These are phyloP conservation scores for Stachybotrys chlorohalonatus DNA, from an alignment of 2,329 filamentous ascomycete species.

Conservation along the genomic window DNA sequence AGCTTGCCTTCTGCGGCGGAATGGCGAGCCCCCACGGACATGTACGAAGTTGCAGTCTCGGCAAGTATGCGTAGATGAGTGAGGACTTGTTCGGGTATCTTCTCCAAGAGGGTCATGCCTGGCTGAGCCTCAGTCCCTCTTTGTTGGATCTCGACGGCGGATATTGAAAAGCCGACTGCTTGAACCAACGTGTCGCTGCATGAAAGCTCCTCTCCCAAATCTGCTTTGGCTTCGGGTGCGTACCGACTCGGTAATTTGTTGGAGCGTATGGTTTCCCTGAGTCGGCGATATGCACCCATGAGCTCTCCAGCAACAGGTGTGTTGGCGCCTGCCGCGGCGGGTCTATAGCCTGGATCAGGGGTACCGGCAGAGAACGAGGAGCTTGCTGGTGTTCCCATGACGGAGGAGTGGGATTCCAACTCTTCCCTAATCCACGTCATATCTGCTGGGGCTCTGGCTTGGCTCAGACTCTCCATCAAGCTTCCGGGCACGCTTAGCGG, in stretches of 20 bases:
- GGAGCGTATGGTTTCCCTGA: constrained; percentile 47
- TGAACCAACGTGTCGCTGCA: constrained; percentile 52
- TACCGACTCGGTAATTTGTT: constrained; percentile 40
- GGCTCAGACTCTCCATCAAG: constrained; percentile 26
- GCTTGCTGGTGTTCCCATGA: constrained; percentile 30
- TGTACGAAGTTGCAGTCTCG: constrained; percentile 81
- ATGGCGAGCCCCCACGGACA: constrained; percentile 64
- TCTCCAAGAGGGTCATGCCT: constrained; percentile 69
- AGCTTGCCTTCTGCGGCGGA: constrained; percentile 51
- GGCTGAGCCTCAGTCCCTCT: constrained; percentile 69
- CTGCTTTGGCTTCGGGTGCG: constrained; percentile 14
- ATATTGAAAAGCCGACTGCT: constrained; percentile 74
- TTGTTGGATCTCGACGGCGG: constrained; percentile 84
- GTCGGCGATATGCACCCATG: constrained; percentile 49
- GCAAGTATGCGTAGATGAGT: constrained; percentile 82
- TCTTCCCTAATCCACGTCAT: constrained; percentile 32
- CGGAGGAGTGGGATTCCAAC: constrained; percentile 17
- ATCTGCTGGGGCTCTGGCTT: constrained; percentile 24
- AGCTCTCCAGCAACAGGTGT: constrained; percentile 39
- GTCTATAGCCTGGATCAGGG: neutral
- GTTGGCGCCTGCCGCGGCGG: constrained; percentile 9
- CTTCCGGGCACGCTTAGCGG: constrained; percentile 29
- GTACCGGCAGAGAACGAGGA: constrained; percentile 24
- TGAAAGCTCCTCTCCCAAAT: constrained; percentile 34
- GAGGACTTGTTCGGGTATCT: constrained; percentile 72